A percentile compares a stretch with the other conserved stretches of the same genome.
phyloP scores from a whole-genome alignment of 1,284 basidiomycete genomes.

The Exsudoporus floridanus region DNA sequence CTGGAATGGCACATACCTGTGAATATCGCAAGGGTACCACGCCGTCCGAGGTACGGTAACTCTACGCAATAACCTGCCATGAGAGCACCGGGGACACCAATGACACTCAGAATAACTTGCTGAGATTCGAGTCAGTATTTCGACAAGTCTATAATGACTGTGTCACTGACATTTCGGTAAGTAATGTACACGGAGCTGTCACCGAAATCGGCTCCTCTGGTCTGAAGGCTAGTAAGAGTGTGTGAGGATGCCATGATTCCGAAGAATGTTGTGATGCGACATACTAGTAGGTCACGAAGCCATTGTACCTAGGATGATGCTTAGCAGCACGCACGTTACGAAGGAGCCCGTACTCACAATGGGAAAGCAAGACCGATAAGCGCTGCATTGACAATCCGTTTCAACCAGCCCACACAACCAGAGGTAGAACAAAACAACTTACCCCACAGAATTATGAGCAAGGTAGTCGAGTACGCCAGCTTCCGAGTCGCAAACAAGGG shows the following conservation, averaged over 20 bases:
- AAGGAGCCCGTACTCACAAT: conserved; percentile 42
- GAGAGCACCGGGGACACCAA: conserved; percentile 67
- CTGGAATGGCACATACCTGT: too few species aligned
- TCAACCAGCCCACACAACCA: background rate
- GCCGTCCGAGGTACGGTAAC: too few species aligned
- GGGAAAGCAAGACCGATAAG: conserved; percentile 76
- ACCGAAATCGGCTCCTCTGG: conserved; percentile 61
- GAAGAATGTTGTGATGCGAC: conserved; percentile 22
- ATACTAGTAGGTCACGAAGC: conserved; percentile 63
- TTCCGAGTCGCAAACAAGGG: conserved; percentile 63
- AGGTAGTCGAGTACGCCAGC: conserved; percentile 58
- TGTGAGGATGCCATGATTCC: background rate
- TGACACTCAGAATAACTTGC: conserved; percentile 68
- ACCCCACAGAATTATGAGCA: conserved; percentile 66
- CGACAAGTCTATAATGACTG: background rate
- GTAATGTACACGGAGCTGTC: conserved; percentile 63
- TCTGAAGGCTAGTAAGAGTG: conserved; percentile 46
- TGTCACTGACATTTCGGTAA: conserved; percentile 57
- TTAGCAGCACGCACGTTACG: conserved; percentile 1
- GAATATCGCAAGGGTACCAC: too few species aligned
- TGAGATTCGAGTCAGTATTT: conserved; percentile 24
- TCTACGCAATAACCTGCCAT: conserved; percentile 58
- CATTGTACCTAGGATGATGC: conserved; percentile 45
- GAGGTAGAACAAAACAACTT: background rate
- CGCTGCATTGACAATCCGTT: background rate